Evolutionary conservation across 768 basidiomycete species (phyloP).

Genomic region (Collybiopsis luxurians): DNA sequence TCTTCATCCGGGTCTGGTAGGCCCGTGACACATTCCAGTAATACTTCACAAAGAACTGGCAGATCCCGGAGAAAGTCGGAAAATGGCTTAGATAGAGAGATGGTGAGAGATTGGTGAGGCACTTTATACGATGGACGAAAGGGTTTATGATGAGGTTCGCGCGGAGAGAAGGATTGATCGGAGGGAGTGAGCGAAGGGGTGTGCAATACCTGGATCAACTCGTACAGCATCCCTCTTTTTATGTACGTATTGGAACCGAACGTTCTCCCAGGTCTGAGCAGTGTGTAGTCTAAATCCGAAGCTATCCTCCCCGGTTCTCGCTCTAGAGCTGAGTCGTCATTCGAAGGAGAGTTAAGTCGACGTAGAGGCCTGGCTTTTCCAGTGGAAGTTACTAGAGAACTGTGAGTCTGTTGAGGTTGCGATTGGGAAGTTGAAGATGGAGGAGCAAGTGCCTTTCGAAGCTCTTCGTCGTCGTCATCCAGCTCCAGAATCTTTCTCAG

Average conservation of each 20-base stretch:
- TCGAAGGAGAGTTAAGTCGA: background rate
- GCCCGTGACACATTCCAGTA: slow-evolving; percentile 35
- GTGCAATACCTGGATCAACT: slow-evolving; percentile 30
- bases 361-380: too few species aligned
- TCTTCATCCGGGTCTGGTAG: slow-evolving; percentile 32
- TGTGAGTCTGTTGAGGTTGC: too few species aligned
- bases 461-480: background rate
- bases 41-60: slow-evolving; percentile 43
- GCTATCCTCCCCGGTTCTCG: background rate
- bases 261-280: slow-evolving; percentile 48
- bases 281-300: slow-evolving; percentile 39
- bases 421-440: background rate
- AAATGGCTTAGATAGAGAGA: slow-evolving; percentile 41
- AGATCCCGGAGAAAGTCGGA: slow-evolving; percentile 43
- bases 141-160: slow-evolving; percentile 9
- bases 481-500: background rate
- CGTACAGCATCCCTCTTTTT: slow-evolving; percentile 56
- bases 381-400: too few species aligned
- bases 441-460: background rate
- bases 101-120: slow-evolving; percentile 30
- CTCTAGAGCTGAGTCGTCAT: background rate
- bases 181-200: too few species aligned
- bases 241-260: slow-evolving; percentile 55
- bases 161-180: background rate
- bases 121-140: slow-evolving; percentile 25